phyloP scores from a whole-genome alignment of 2,329 filamentous ascomycete genomes.

The Colletotrichum sp. region DNA sequence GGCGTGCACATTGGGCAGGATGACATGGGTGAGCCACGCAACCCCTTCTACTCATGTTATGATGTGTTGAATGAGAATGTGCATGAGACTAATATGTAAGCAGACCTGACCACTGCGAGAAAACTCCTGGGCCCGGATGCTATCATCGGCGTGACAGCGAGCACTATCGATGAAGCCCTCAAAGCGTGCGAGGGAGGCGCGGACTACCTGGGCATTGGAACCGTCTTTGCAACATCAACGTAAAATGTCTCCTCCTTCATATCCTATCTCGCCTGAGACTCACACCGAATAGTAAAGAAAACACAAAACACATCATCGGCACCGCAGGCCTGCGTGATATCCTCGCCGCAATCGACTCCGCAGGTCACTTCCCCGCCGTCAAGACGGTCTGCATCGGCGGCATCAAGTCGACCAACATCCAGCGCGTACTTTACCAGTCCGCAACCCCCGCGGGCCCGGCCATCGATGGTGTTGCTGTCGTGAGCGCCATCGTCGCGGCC shows the following conservation, averaged over 20 bases:
- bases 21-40: slow-evolving; percentile 71
- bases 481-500: slow-evolving; percentile 85
- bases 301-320: slow-evolving; percentile 84
- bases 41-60: not conserved
- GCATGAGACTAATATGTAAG: not conserved
- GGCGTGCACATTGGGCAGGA: slow-evolving; percentile 96
- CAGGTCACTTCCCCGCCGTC: slow-evolving; percentile 44
- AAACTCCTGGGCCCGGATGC: slow-evolving; percentile 74
- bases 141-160: slow-evolving; percentile 90
- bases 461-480: slow-evolving; percentile 84
- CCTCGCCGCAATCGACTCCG: slow-evolving; percentile 62
- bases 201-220: slow-evolving; percentile 90
- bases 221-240: slow-evolving; percentile 86
- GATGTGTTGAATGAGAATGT: not conserved
- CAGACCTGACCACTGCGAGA: slow-evolving; percentile 70
- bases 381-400: slow-evolving; percentile 88
- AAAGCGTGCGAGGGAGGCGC: slow-evolving; percentile 77
- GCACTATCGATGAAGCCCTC: slow-evolving; percentile 73
- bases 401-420: slow-evolving; percentile 78
- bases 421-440: slow-evolving; percentile 77
- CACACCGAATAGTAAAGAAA: slow-evolving; percentile 71
- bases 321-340: slow-evolving; percentile 73
- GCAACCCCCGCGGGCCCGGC: slow-evolving; percentile 51
- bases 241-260: slow-evolving; percentile 41
- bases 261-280: not conserved